Evolutionary conservation across 129 eudicot species (phyloP).

Genomic region (Centella asiatica): DNA sequence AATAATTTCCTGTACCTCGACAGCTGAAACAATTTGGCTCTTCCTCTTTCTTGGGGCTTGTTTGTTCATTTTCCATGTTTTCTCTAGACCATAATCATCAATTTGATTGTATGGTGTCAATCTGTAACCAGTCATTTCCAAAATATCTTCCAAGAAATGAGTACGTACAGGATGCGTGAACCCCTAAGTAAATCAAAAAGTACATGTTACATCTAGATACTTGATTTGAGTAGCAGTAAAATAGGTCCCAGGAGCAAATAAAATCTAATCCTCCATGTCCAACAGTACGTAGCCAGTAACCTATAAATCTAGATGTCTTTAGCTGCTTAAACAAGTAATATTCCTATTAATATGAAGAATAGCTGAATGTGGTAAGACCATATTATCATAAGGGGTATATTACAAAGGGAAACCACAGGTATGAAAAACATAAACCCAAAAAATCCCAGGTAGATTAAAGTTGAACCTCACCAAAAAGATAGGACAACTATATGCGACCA

Average conservation of each 20-base stretch:
- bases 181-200: conserved; percentile 46
- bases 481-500: not conserved
- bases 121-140: conserved; percentile 74
- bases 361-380: not conserved
- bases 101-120: conserved; percentile 77
- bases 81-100: conserved; percentile 85
- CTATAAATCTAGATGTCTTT: not conserved
- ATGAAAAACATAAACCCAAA: not conserved
- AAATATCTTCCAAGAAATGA: conserved; percentile 70
- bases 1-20: conserved; percentile 45
- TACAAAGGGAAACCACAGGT: no score
- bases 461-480: not conserved
- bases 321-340: not conserved
- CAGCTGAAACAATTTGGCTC: conserved; percentile 91
- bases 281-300: not conserved
- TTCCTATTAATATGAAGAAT: no score
- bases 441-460: not conserved
- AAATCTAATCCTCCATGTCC: not conserved
- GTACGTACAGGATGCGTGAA: conserved; percentile 78
- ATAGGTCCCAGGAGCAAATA: not conserved
- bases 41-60: conserved; percentile 75
- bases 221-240: not conserved
- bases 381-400: no score
- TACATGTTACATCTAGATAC: not conserved
- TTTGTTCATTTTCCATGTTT: conserved; percentile 77